Percentiles rank a stretch among this genome's conserved stretches.
These are phyloP conservation scores for Marchantia paleacea DNA, from an alignment of 225 moss, liverwort and hornwort genomes.

Conservation along the genomic window DNA sequence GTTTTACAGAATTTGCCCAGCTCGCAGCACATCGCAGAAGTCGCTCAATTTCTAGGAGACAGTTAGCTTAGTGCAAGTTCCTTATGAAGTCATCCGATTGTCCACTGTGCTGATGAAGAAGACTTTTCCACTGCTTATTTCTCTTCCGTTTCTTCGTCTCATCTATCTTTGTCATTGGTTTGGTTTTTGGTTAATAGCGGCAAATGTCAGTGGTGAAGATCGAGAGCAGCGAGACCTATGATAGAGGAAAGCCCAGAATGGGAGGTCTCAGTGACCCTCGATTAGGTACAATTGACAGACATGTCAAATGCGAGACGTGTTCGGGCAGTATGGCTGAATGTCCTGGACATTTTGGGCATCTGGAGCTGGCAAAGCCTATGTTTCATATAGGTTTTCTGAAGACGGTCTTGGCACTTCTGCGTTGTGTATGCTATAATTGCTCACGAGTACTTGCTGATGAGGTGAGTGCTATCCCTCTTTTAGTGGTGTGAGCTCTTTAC, in stretches of 20 bases:
- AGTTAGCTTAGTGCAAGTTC: neutral
- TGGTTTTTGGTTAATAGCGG: slow-evolving; percentile 48
- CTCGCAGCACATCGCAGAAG: neutral
- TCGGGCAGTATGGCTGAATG: slow-evolving; percentile 99
- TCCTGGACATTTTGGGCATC: slow-evolving; percentile 94
- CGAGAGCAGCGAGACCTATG: slow-evolving; percentile 99
- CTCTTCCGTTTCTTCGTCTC: neutral
- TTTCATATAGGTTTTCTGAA: slow-evolving; percentile 98
- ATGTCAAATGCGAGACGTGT: slow-evolving; percentile 97
- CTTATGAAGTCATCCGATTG: neutral
- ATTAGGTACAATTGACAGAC: slow-evolving; percentile 93
- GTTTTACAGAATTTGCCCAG: neutral
- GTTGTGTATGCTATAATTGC: slow-evolving; percentile 97
- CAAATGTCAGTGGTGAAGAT: slow-evolving; percentile 99
- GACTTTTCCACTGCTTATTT: neutral
- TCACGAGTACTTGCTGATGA: slow-evolving; percentile 77
- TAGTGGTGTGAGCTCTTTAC: neutral
- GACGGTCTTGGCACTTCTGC: slow-evolving; percentile 84
- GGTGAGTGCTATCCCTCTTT: slow-evolving; percentile 40
- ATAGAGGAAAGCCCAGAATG: slow-evolving; percentile 91
- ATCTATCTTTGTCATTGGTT: neutral
- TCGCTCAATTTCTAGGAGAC: neutral
- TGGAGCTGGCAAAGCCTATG: slow-evolving; percentile 99
- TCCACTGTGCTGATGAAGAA: neutral
- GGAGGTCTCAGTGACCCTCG: slow-evolving; percentile 97